These are phyloP conservation scores for Aspergillus ochraceus DNA, from an alignment of 2,329 filamentous ascomycete species.

Conservation along the genomic window DNA sequence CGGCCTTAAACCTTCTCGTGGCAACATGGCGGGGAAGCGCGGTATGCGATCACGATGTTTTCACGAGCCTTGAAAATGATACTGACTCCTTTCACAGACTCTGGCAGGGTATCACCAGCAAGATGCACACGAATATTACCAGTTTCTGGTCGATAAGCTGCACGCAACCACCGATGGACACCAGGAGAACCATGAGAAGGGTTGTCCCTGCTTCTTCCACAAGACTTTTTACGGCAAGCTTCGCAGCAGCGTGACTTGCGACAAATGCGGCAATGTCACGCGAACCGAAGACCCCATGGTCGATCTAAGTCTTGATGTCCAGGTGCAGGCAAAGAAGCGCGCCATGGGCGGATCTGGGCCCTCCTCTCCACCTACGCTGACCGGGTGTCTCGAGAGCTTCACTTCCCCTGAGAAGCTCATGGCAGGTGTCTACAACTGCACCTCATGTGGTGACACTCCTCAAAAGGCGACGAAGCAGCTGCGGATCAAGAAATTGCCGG, in stretches of 20 bases:
- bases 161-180: conserved; percentile 76
- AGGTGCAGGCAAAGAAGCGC: conserved; percentile 63
- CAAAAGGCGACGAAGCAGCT: conserved; percentile 83
- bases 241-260: conserved; percentile 86
- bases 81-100: conserved; percentile 47
- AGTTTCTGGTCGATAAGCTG: conserved; percentile 88
- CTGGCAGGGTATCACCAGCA: conserved; percentile 91
- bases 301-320: conserved; percentile 85
- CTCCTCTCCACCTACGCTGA: conserved; percentile 56
- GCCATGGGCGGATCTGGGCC: conserved; percentile 39
- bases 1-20: conserved; percentile 82
- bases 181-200: conserved; percentile 54
- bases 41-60: conserved; percentile 50
- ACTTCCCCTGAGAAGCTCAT: conserved; percentile 75
- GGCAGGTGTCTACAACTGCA: conserved; percentile 80
- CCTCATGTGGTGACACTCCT: conserved; percentile 68
- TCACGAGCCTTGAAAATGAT: background rate
- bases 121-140: conserved; percentile 96
- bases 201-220: conserved; percentile 87
- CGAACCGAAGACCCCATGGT: conserved; percentile 85
- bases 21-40: conserved; percentile 84
- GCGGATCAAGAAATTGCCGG: conserved; percentile 79
- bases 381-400: conserved; percentile 82
- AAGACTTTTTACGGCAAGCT: conserved; percentile 92
- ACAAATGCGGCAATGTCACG: conserved; percentile 79